Base-by-base conservation (phyloP, 108 stramenopile genomes). In the Skeletonema marinoi region DNA sequence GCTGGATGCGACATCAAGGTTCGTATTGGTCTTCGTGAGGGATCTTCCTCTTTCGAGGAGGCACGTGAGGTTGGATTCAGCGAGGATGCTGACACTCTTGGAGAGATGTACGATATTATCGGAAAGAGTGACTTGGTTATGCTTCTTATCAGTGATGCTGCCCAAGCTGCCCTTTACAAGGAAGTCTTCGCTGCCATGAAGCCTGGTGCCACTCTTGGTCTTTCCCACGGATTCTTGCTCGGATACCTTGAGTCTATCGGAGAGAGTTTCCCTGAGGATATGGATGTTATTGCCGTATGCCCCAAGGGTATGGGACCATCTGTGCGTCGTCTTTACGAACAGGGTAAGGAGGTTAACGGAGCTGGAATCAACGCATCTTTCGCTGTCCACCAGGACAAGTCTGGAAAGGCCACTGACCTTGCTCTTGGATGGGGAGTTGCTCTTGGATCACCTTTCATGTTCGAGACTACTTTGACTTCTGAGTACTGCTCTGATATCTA, bases 241-340 rank as follows among this genome's bases (percentile, higher is more conserved):
- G 97, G 98, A 71, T 90, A 98, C 93, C 90, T 98, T 30, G 97
- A 98, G 32, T 90, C 92, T 58, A 96, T 97, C 62, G 96, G 96
- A 48, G 94, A 97, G 77, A 78, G 71, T 7, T 98, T 98, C 93
- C 97, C 98, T n/a, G 94, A 92, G 33, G 82, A 92, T 71, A 97
- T 97, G 94, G 96, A 97, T 81, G 98, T 98, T 25, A 97, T 98
- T 80, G 96, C 96, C 38, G 98, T 98, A 41, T 97, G 96, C 84
- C 98, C 98, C 89, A 98, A 98, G 95, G 98, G 98, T 60, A 98
- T 98, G 98, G 98, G 98, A 59, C 98, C 98, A 59, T 96, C 95
- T 59, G 98, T 98, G 51, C 96, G 98, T 73, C 93, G 98, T 85
- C 90, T 98, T 32, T 98, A 98, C 85, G 98, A 98, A 88, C 98